A percentile compares a stretch with the other conserved stretches of the same genome.
Conservation (phyloP, 1,284 basidiomycete genomes). For the Cryptococcus sp. region DNA sequence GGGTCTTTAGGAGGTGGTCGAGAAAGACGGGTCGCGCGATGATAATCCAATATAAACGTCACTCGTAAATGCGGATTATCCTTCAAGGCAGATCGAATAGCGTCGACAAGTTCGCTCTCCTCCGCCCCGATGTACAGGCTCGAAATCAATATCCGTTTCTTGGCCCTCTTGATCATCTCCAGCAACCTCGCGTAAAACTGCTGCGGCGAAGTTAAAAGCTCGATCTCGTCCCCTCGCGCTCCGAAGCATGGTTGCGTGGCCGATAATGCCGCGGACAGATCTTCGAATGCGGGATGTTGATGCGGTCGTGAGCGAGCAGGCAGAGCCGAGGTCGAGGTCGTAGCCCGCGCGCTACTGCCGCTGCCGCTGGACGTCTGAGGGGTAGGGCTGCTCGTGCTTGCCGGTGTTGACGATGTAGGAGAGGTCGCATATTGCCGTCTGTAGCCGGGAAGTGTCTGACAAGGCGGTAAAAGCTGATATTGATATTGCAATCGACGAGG, state of each 20-base stretch:
- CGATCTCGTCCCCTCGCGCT: slow-evolving; percentile 51
- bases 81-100: slow-evolving; percentile 64
- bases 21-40: slow-evolving; percentile 83
- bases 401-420: no score
- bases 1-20: no score
- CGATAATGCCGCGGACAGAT: slow-evolving; percentile 31
- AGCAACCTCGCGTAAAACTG: slow-evolving; percentile 55
- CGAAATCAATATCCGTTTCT: slow-evolving; percentile 77
- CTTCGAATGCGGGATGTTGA: slow-evolving; percentile 34
- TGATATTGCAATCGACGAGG: no score
- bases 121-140: slow-evolving; percentile 77
- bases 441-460: no score
- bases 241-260: slow-evolving; percentile 53
- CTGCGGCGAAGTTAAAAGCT: slow-evolving; percentile 51
- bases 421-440: no score
- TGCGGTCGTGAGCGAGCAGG: slow-evolving; percentile 17
- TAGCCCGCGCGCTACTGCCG: no score
- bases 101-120: slow-evolving; percentile 67
- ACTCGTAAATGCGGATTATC: slow-evolving; percentile 67
- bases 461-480: no score
- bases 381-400: no score
- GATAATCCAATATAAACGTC: slow-evolving; percentile 79
- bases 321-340: background rate
- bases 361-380: no score
- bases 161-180: slow-evolving; percentile 70